These are phyloP conservation scores for Starmerella floricola DNA, from an alignment of 805 yeast genomes.

Conservation along the genomic window DNA sequence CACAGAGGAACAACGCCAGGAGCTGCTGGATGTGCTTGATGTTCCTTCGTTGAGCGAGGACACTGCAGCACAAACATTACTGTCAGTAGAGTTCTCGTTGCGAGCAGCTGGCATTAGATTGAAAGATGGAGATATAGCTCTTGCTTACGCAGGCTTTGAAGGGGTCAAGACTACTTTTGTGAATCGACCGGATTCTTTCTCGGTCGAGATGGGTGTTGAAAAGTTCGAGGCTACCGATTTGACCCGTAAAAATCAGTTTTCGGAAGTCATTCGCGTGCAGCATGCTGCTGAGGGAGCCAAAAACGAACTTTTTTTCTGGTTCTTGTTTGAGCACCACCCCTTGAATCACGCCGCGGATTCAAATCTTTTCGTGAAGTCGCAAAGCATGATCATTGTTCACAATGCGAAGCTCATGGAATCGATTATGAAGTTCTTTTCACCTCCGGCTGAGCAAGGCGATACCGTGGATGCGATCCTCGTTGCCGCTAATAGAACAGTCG, in stretches of 20 bases:
- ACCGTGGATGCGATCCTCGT: constrained; percentile 81
- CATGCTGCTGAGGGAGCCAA: not conserved
- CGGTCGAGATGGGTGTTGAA: constrained; percentile 58
- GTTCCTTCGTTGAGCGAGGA: constrained; percentile 47
- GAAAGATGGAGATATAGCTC: constrained; percentile 31
- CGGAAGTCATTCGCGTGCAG: constrained; percentile 25
- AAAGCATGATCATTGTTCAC: constrained; percentile 81
- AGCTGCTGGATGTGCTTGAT: constrained; percentile 85
- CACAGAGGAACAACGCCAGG: constrained; percentile 79
- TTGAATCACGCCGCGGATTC: constrained; percentile 76
- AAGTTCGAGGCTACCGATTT: constrained; percentile 85
- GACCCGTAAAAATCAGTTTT: constrained; percentile 63
- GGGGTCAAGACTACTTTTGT: constrained; percentile 63
- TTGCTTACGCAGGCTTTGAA: constrained; percentile 73
- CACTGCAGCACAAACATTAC: constrained; percentile 36
- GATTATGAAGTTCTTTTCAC: constrained; percentile 63
- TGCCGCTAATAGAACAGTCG: constrained; percentile 92
- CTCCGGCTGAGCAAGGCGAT: constrained; percentile 74
- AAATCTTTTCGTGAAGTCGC: constrained; percentile 54
- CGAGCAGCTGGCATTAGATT: constrained; percentile 68
- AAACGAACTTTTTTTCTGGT: constrained; percentile 46
- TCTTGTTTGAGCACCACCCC: constrained; percentile 78
- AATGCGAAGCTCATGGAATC: constrained; percentile 75
- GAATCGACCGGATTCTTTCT: constrained; percentile 69
- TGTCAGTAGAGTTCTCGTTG: constrained; percentile 56